Base-by-base conservation (phyloP, 2,329 filamentous ascomycete species). In the Penicillium sp. region DNA sequence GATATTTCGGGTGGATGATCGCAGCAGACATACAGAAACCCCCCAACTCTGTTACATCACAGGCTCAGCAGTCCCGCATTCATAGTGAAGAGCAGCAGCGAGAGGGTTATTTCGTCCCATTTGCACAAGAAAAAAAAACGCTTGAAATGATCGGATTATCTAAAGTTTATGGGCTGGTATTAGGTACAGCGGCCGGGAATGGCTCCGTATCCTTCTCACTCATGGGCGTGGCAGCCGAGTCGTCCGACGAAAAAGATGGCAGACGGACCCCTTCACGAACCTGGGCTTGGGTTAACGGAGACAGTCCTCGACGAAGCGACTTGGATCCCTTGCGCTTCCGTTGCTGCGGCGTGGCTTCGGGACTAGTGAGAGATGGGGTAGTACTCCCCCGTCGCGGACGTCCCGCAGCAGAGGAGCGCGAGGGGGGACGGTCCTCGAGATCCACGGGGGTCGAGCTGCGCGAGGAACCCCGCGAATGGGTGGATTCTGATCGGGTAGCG, bases 391-490 rank as follows among this genome's bases (percentile, higher is more conserved):
- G 63, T 13, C 69, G 66, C 25, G 63, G 60, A 43, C 65, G 63
- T 36, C 62, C 58, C 11, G 59, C 57, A 29, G 56, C 52, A 5
- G 66, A 66, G 12, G 63, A 66, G 28, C 61, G 57, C 2, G 63
- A 65, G 2, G 63, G 60, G n/a, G 62, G 62, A n/a, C 66, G 62
- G 18, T 72, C 69, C 39, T 71, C 60, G 9, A 64, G 45, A 56
- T 71, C 62, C 13, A 67, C 52, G 27, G 66, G 63, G 28, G 70
- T 73, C 26, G 64, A 68, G 51, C 70, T 72, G 37, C 70, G 70
- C 28, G 71, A 74, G 3, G 69, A 66, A 6, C 64, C 70, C 12
- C 69, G 65, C 1, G 71, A 73, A 45, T 70, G 66, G 8, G 55
- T 43, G 5, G 68, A 71, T 9, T 70, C 67, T 8, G 70, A 68